Evolutionary conservation across 2,329 filamentous ascomycete genomes (phyloP).

Genomic region (Epichloe sp.): DNA sequence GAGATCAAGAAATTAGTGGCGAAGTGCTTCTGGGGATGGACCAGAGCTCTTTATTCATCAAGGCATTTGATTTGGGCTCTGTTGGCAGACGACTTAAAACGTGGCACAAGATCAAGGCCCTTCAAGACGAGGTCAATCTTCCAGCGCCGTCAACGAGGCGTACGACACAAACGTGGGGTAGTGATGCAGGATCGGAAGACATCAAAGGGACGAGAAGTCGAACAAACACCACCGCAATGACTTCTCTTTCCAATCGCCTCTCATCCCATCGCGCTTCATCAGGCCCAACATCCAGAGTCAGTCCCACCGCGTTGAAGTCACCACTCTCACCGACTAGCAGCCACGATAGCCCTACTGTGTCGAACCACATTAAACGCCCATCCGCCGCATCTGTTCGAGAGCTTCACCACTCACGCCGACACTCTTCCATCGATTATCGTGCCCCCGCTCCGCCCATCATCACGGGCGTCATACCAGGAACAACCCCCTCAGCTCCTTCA

Average conservation of each 20-base stretch:
- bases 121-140: constrained; percentile 73
- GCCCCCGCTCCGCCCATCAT: constrained; percentile 11
- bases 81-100: constrained; percentile 83
- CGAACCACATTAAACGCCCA: constrained; percentile 44
- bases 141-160: constrained; percentile 25
- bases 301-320: constrained; percentile 31
- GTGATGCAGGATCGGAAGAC: constrained; percentile 45
- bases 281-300: constrained; percentile 33
- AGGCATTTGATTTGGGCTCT: constrained; percentile 85
- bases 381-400: constrained; percentile 75
- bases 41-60: constrained; percentile 87
- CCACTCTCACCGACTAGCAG: constrained; percentile 24
- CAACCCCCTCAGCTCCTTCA: constrained; percentile 22
- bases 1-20: constrained; percentile 89
- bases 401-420: constrained; percentile 70
- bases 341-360: constrained; percentile 32
- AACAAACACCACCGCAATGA: constrained; percentile 41
- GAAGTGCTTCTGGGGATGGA: constrained; percentile 92
- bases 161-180: constrained; percentile 43
- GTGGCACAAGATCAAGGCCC: constrained; percentile 88
- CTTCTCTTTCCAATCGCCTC: constrained; percentile 30
- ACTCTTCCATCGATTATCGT: constrained; percentile 73
- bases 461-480: constrained; percentile 10
- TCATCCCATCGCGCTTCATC: constrained; percentile 37
- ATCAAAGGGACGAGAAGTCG: constrained; percentile 37